Conservation (phyloP, 208 protist species). For the Leishmania major region DNA sequence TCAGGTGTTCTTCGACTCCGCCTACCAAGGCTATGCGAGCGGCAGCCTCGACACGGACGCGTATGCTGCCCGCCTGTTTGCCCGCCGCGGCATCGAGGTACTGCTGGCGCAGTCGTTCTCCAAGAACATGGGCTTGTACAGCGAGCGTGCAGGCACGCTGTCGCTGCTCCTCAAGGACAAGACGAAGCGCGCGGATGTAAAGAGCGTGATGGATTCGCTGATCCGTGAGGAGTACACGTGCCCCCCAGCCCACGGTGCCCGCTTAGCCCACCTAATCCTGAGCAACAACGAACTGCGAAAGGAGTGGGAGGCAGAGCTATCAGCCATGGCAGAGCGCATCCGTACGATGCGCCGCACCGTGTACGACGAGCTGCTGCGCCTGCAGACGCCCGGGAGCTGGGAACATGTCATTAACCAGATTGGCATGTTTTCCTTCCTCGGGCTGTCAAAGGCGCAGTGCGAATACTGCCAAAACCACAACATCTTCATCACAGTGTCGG, state of each 20-base stretch:
- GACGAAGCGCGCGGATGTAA: constrained; percentile 56
- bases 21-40: constrained; percentile 97
- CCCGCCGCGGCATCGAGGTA: constrained; percentile 77
- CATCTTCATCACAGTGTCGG: constrained; percentile 75
- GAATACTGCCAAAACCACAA: constrained; percentile 66
- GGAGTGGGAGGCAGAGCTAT: constrained; percentile 94
- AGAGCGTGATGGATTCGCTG: constrained; percentile 80
- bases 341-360: constrained; percentile 78
- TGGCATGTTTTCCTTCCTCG: constrained; percentile 99
- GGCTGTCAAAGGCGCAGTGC: constrained; percentile 90
- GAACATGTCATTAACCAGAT: constrained; percentile 96
- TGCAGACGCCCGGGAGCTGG: constrained; percentile 91
- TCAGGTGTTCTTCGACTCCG: constrained; percentile 96
- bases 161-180: constrained; percentile 73
- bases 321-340: constrained; percentile 86
- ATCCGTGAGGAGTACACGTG: constrained; percentile 95
- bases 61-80: constrained; percentile 80
- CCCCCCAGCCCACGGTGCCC: constrained; percentile 96
- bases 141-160: constrained; percentile 93
- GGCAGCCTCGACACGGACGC: constrained; percentile 97
- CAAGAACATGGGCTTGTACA: constrained; percentile 99
- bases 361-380: constrained; percentile 69
- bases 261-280: constrained; percentile 94
- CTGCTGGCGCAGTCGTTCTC: constrained; percentile 95
- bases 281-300: constrained; percentile 69